phyloP scores from a whole-genome alignment of 768 basidiomycete species.

The Macrolepiota fuliginosa region DNA sequence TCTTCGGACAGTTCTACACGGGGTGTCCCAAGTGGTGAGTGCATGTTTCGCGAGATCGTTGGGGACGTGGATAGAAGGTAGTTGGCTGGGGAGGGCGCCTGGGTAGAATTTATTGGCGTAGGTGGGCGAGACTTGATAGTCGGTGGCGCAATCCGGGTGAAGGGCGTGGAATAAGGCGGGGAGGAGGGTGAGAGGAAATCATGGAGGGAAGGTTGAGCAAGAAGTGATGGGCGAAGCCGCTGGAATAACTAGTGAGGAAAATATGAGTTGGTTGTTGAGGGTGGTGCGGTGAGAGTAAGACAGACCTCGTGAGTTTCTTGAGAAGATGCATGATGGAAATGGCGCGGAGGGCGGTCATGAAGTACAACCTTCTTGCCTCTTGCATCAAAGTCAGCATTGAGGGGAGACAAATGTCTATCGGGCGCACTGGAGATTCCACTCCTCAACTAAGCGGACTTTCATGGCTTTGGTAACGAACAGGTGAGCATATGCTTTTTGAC shows the following conservation, averaged over 20 bases:
- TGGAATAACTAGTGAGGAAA: slow-evolving; percentile 43
- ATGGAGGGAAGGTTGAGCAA: slow-evolving; percentile 28
- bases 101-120: neutral
- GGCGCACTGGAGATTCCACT: slow-evolving; percentile 78
- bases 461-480: slow-evolving; percentile 92
- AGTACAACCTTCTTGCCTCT: slow-evolving; percentile 81
- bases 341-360: slow-evolving; percentile 87
- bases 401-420: neutral
- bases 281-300: neutral
- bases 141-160: slow-evolving; percentile 43
- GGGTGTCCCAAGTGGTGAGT: slow-evolving; percentile 18
- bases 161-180: slow-evolving; percentile 56
- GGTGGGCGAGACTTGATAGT: slow-evolving; percentile 11
- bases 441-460: slow-evolving; percentile 61
- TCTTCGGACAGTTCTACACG: slow-evolving; percentile 21
- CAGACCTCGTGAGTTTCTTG: slow-evolving; percentile 77
- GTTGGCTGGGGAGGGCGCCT: neutral
- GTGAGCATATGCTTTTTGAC: slow-evolving; percentile 80
- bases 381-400: slow-evolving; percentile 3
- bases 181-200: slow-evolving; percentile 53
- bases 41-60: neutral
- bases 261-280: neutral
- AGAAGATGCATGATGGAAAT: slow-evolving; percentile 71
- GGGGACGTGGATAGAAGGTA: neutral
- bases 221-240: slow-evolving; percentile 39